Evolutionary conservation across 2,329 filamentous ascomycete genomes (phyloP).

Genomic region (Amauroascus niger): DNA sequence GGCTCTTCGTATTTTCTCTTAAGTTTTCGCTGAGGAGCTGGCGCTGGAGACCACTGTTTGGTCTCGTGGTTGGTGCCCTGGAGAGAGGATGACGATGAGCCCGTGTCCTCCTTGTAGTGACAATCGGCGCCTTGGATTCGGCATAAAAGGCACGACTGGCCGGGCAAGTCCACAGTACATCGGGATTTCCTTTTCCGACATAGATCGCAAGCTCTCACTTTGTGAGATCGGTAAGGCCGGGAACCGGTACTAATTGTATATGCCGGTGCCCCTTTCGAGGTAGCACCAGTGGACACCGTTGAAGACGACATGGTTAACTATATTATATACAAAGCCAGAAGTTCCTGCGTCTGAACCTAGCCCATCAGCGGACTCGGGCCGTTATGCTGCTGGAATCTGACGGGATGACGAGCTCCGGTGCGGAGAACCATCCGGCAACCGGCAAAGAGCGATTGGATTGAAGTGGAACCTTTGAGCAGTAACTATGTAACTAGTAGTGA

Average conservation of each 20-base stretch:
- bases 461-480: background rate
- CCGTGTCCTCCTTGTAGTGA: constrained; percentile 41
- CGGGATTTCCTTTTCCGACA: constrained; percentile 54
- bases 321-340: background rate
- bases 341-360: background rate
- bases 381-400: constrained; percentile 1
- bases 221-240: constrained; percentile 53
- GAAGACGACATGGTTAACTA: constrained; percentile 10
- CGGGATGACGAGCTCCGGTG: background rate
- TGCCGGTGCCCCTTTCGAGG: constrained; percentile 9
- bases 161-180: constrained; percentile 49
- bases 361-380: background rate
- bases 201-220: constrained; percentile 50
- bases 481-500: background rate
- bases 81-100: constrained; percentile 20
- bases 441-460: background rate
- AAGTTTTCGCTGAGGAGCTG: constrained; percentile 7
- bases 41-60: constrained; percentile 12
- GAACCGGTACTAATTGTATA: constrained; percentile 32
- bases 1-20: constrained; percentile 14
- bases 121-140: constrained; percentile 50
- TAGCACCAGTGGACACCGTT: background rate
- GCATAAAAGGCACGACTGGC: constrained; percentile 49
- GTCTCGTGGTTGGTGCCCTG: constrained; percentile 15
- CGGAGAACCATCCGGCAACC: constrained; percentile 7